Evolutionary conservation across 192 early-diverging fungal genomes (phyloP), one percentile per base, ranked within the genome.

Genomic region (Coemansia sp.): DNA sequence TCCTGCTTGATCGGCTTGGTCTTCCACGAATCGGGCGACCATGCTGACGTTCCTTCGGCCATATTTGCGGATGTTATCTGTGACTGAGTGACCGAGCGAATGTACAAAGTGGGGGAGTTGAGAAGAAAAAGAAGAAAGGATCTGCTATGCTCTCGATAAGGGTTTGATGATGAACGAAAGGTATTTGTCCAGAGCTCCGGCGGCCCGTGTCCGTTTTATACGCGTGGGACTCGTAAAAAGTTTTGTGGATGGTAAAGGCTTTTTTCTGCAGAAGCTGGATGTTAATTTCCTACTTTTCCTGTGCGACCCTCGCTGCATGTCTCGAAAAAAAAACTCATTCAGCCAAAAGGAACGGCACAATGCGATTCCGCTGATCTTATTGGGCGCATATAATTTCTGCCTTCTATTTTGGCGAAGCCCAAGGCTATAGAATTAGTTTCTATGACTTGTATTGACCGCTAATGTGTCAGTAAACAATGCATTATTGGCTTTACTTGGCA

Each of bases 1-100:
- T 93, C 91, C 73, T 98, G 96, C 53, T 81, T 83, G 59, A 90
- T 86, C 53, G 89, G 86, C 78, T 86, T 89, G 59, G 78, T 63
- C 55, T 81, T 81, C 90, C 90, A 91, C 53, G 83, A 85, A 34
- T 80, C 73, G 2, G 86, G 87, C 5, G 86, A 67, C 90, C 90
- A 91, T 24, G 40, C 64, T 22, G 53, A 21, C 19, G 57, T 40
- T 58, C 44, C 33, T 23, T 50, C 41, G 22, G 41, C 48, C 18
- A 30, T 62, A n/a, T 48, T 37, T 52, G 40, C 44, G 39, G 21
- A 17, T 53, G 59, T 62, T 55, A 41, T 55, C 21, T 54, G 53
- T 12, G 53, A 30, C 23, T 43, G 22, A 18, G 41, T 43, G 13
- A 13, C 4, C 7, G 27, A 5, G 27, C 7, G 27, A 5, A 7